Evolutionary conservation across 345 rosid species (phyloP), one percentile per base, ranked within the genome.

Genomic region (Citrus sp.): DNA sequence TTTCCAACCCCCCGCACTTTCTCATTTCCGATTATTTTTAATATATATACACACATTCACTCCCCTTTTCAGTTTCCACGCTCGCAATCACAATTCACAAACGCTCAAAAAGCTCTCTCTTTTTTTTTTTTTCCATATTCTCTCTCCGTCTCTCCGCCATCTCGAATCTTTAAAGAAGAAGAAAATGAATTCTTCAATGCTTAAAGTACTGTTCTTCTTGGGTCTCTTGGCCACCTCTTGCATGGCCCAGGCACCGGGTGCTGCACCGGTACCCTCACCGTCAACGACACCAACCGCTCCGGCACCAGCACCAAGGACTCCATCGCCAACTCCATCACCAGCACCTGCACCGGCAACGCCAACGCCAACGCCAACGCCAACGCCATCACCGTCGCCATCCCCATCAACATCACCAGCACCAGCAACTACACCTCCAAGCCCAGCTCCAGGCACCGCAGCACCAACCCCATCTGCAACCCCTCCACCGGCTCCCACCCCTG

Each of bases 191-290:
- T 86, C 86, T 38, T 73, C 85, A 40, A 77, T 86, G 75, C 58
- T 87, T 32, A 85, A 90, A 78, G 87, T 84, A 37, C 70, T 92
- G 77, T 61, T 92, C 74, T 70, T 92, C 79, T 79, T 94, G 28
- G 89, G 91, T 78, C 89, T 94, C 73, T 77, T 94, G 83, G 92
- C 89, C 67, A 88, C 90, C 16, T 87, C 97, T 0, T 90, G 92
- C 85, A 56, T 86, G 80, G 90, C 94, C 21, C 98, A 92, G 79
- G 89, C 97, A 27, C 97, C 97, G 0, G 86, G 87, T 2, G 84
- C 91, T 2, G 27, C 92, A 1, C 77, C 80, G 21, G 51, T 79
- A 4, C 79, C 87, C 2, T 87, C 0, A 84, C 97, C 1, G 55
- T 92, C 93, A 1, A 8, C 81, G 7, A 35, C 87, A 0, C 37